Percentiles rank a stretch among this genome's conserved stretches.
Conservation (phyloP, 176 grass and related monocot species). For the Tillandsia fasciculata region DNA sequence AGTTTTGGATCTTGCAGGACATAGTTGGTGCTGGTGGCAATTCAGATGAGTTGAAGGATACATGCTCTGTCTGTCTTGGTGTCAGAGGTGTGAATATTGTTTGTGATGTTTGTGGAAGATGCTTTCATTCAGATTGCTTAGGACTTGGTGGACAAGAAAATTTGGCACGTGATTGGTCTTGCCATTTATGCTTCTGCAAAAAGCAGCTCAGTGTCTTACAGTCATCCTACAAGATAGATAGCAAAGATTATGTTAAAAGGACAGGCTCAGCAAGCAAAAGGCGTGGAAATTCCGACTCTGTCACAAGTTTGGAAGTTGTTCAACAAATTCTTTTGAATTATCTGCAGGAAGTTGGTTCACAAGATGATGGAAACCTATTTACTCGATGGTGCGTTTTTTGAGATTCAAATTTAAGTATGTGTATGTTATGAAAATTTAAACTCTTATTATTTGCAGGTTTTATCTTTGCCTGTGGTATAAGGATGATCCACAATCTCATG, state of each 20-base stretch:
- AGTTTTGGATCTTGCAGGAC: constrained; percentile 84
- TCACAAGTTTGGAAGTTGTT: constrained; percentile 48
- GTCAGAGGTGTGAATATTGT: constrained; percentile 63
- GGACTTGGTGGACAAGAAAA: constrained; percentile 61
- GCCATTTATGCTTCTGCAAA: constrained; percentile 77
- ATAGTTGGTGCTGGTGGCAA: constrained; percentile 33
- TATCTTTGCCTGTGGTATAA: constrained; percentile 97
- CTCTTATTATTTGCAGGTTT: constrained; percentile 54
- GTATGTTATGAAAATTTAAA: constrained; percentile 11
- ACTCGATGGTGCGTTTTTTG: constrained; percentile 67
- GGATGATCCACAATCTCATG: constrained; percentile 66
- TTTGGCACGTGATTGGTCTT: constrained; percentile 49
- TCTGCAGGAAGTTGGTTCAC: constrained; percentile 69
- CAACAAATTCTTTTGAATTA: constrained; percentile 88
- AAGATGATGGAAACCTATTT: constrained; percentile 83
- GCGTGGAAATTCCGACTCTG: constrained; percentile 34
- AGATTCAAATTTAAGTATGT: constrained; percentile 19
- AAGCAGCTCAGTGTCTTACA: constrained; percentile 68
- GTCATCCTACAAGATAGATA: constrained; percentile 61
- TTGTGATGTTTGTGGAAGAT: constrained; percentile 64
- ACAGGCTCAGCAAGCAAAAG: constrained; percentile 30
- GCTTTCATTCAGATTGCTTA: constrained; percentile 95
- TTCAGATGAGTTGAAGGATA: constrained; percentile 42
- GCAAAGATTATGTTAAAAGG: constrained; percentile 58
- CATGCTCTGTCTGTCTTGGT: constrained; percentile 76